phyloP scores from a whole-genome alignment of 2,329 filamentous ascomycete species.

The Alternaria sp. region DNA sequence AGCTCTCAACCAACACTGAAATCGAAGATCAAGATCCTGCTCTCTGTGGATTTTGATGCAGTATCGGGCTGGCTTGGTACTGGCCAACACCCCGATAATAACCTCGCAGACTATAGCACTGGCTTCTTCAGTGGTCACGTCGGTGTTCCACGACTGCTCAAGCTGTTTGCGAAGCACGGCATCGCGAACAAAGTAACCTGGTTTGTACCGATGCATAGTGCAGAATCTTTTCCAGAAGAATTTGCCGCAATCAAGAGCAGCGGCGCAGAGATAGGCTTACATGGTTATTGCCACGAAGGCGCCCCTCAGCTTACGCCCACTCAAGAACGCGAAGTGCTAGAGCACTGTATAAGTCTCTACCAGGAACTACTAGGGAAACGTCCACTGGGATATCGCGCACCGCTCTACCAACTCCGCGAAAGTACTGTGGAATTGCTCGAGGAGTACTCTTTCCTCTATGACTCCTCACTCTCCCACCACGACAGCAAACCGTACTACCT shows the following conservation, averaged over 20 bases:
- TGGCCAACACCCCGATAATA: slow-evolving; percentile 59
- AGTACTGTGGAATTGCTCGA: slow-evolving; percentile 58
- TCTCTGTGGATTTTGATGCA: slow-evolving; percentile 63
- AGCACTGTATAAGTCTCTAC: slow-evolving; percentile 56
- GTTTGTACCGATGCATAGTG: slow-evolving; percentile 66
- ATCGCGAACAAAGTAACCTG: slow-evolving; percentile 63
- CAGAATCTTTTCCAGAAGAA: slow-evolving; percentile 63
- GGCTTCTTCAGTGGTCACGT: slow-evolving; percentile 64
- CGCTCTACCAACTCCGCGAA: slow-evolving; percentile 59
- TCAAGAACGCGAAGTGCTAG: slow-evolving; percentile 59
- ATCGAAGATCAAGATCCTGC: slow-evolving; percentile 49
- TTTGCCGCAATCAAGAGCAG: slow-evolving; percentile 59
- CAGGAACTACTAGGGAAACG: slow-evolving; percentile 53
- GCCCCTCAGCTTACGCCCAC: slow-evolving; percentile 54
- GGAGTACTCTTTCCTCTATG: slow-evolving; percentile 58
- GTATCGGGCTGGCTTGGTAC: slow-evolving; percentile 67
- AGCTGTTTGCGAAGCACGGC: slow-evolving; percentile 59
- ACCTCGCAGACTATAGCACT: slow-evolving; percentile 62
- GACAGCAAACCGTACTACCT: slow-evolving; percentile 60
- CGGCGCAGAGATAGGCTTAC: slow-evolving; percentile 61
- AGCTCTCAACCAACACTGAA: slow-evolving; percentile 1
- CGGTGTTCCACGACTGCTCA: slow-evolving; percentile 63
- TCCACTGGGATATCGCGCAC: slow-evolving; percentile 59
- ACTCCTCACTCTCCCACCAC: slow-evolving; percentile 59
- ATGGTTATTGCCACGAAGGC: slow-evolving; percentile 59